Base-by-base conservation (phyloP, 768 basidiomycete genomes). In the Mycena olivaceomarginata region DNA sequence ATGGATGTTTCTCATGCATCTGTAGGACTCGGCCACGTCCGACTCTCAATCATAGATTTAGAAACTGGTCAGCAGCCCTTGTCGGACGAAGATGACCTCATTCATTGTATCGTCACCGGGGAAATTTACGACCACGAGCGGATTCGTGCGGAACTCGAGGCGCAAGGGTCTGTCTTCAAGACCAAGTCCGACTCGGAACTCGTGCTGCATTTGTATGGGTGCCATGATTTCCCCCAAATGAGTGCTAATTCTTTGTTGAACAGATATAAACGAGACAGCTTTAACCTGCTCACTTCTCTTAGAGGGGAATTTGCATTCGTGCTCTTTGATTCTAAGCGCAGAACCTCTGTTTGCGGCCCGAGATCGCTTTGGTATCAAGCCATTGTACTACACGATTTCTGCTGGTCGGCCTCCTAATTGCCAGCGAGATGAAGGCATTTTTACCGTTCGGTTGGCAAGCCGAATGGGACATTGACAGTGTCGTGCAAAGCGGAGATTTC, bases 301-400 rank as follows among this genome's bases (percentile, higher is more conserved):
- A 73, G 77, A 4, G 79, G 79, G 18, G 79, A 80, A 40, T 80
- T 78, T 16, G 79, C 79, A 4, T 80, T 80, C 25, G 79, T 80
- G 5, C 46, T 80, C 16, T 80, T 73, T 48, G 79, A 80, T 43
- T 20, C 64, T 20, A 45, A 40, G 5, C n/a, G 45, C 69, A 9
- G 60, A 53, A 1, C 37, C 75, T 2, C 41, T 78, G 12, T 69
- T 79, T 41, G 79, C 79, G 18, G 79, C 66, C 22, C 72, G 79
- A 9, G 79, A 80, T 73, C 68, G 79, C 5, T 72, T 80, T 31
- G 79, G 79, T 5, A 65, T 80, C 62, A 80, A 80, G 46, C 79
- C 79, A 3, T 56, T 80, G 39, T 66, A 65, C 46, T 80, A 78
- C 37, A 76, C 73, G 4, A n/a, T 75, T 9, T 20, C n/a, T 5